Base-by-base conservation (phyloP, 163 green algal genomes). In the Chloroidium sp. region DNA sequence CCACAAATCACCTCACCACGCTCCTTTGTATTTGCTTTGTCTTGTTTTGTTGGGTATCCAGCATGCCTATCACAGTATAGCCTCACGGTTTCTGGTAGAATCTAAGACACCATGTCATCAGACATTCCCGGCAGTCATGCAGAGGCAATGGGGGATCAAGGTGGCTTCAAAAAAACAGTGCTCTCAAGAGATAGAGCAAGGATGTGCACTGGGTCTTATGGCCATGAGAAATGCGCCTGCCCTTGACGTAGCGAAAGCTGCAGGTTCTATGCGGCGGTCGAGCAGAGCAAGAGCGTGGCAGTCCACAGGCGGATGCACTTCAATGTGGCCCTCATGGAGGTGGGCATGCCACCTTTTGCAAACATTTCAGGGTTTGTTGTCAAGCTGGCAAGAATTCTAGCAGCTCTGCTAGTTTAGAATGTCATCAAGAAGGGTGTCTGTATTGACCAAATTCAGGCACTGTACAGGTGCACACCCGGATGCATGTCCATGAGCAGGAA, bases 261-360 rank as follows among this genome's bases (percentile, higher is more conserved):
- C 8, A 74, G 94, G 62, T 86, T 94, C 36, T 91, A 88, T 58
- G 69, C 78, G 2, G 59, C 79, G 6, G 78, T 89, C 59, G 62
- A 67, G 57, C 62, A 83, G 64, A 59, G 76, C 14, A 59, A 62
- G 3, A 2, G 60, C 8, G 72, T 89, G 68, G 75, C 84, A 6
- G 82, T 84, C 2, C 82, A 80, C 6, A 80, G 88, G 2, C 80
- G 90, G 36, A 78, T 93, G 83, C 90, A 94, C 83, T 94, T 92
- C 86, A 94, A 94, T 81, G 86, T 88, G 12, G 90, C 86, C n/a
- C 91, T 94, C 88, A 84, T 94, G 58, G 90, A 94, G 87, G 86
- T 94, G 61, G 74, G 84, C 79, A 74, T 36, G 36, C 36, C 36
- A 36, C 36, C 69, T 62, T 79, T 13, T 58, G 72, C 6, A 10